A percentile compares a stretch with the other conserved stretches of the same genome.
Evolutionary conservation across 1,284 basidiomycete genomes (phyloP).

Genomic region (Cerioporus squamosus): DNA sequence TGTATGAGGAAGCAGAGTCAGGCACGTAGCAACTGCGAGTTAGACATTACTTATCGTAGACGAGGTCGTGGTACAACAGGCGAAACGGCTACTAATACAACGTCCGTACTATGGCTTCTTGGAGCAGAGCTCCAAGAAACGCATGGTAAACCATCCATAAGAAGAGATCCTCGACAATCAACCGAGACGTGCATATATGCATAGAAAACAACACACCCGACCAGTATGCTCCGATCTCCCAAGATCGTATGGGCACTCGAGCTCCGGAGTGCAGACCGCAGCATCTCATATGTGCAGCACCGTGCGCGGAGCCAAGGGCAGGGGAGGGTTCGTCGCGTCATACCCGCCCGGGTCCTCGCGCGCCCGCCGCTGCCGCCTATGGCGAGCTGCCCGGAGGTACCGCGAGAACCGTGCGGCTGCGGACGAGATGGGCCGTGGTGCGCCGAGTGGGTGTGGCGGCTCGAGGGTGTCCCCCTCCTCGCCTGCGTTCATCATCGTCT

Average conservation of each 20-base stretch:
- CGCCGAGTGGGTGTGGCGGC: conserved; percentile 26
- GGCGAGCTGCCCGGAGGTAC: conserved; percentile 55
- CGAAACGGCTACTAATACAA: not conserved
- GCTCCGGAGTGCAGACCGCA: conserved; percentile 28
- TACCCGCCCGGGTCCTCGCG: conserved; percentile 27
- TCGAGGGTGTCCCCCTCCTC: conserved; percentile 34
- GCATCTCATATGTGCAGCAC: conserved; percentile 38
- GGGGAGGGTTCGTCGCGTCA: conserved; percentile 36
- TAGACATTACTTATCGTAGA: not conserved
- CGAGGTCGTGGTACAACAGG: not conserved
- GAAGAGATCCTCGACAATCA: too few relatives aligned
- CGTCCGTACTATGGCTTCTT: too few relatives aligned
- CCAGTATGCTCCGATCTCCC: not conserved
- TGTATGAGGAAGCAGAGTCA: too few relatives aligned
- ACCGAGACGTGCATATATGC: not conserved
- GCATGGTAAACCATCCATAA: too few relatives aligned
- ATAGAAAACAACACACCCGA: not conserved
- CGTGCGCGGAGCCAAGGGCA: conserved; percentile 24
- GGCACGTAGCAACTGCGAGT: not conserved
- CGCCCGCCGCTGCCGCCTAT: conserved; percentile 17
- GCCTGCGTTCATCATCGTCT: conserved; percentile 48
- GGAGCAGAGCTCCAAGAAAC: too few relatives aligned
- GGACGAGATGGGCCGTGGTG: conserved; percentile 33
- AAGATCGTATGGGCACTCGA: not conserved
- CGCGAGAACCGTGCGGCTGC: conserved; percentile 60